Base-by-base conservation (phyloP, 2,329 filamentous ascomycete genomes). In the Calonectria leucothoes region DNA sequence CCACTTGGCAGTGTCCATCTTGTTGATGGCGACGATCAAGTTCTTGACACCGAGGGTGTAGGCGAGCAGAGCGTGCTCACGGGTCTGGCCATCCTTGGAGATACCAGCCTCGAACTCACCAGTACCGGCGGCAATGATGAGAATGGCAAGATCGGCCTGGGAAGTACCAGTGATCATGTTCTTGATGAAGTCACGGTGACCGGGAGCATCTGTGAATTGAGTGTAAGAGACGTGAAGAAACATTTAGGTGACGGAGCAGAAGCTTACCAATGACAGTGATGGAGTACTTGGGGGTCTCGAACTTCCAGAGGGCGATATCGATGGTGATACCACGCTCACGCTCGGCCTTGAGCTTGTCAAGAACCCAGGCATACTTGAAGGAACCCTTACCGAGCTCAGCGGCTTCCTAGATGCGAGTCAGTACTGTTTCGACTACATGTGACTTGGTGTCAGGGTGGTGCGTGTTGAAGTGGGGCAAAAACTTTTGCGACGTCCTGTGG, bases 71-170 rank as follows among this genome's bases (percentile, higher is more conserved):
- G 97, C 97, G 95, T 99, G 97, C 95, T 99, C 97, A 95, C 97
- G 97, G 84, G 97, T 99, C 95, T 99, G 97, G 89, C 97, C 97
- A 95, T 98, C 97, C 95, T 99, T 99, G 94, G 97, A 98, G 94
- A 99, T 99, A 98, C 97, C 97, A 94, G 97, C 97, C 94, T 99
- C 97, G 94, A 99, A 99, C 93, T 99, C 97, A 98, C 97, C 97
- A 95, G 95, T 98, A 92, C 97, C 97, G 86, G 97, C 95, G 85
- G 96, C 97, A 90, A 99, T 99, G 91, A 99, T 98, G 92, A 99
- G 96, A 89, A 99, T 95, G 86, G 97, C 97, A 91, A 97, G 98
- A 87, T 99, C 97, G 84, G 97, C 97, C 94, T 98, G 97, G 89
- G 97, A 99, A 87, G 97, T 98, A 96, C 97, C 97, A 94, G 97